Evolutionary conservation across 257 asterid genomes (phyloP), one percentile per base, ranked within the genome.

Genomic region (Leonotis leonurus): DNA sequence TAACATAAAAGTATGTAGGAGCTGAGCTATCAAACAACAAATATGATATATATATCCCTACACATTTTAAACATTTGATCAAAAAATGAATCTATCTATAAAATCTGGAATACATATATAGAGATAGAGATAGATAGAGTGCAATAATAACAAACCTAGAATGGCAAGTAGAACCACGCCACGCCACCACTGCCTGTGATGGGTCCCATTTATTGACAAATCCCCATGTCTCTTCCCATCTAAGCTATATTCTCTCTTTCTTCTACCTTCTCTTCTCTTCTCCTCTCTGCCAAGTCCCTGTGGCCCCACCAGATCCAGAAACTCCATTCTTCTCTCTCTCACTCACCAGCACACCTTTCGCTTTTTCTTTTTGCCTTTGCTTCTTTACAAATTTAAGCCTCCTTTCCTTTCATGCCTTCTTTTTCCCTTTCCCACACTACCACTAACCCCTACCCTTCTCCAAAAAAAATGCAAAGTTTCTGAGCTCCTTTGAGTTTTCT

Each of bases 261-360:
- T 71, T 60, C 58, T 66, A n/a, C n/a, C n/a, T n/a, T n/a, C n/a
- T n/a, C n/a, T n/a, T n/a, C n/a, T n/a, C n/a, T n/a, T n/a, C n/a
- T n/a, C n/a, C n/a, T n/a, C 74, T 67, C 51, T 71, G 80, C 67
- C 58, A 73, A 70, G 70, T 29, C 79, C 70, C 56, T 36, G 75
- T 77, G 89, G 79, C 40, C 90, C 90, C 90, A 72, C 46, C 80
- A 72, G 90, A 87, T 85, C 88, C 88, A 74, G 57, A 80, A 84
- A 70, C 88, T 81, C 75, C 90, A 75, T 53, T 60, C 65, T 50
- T 70, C 73, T 8, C 39, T 33, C 33, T 27, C 33, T 71, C 62
- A 68, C 72, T 74, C 65, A 29, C 67, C 62, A 61, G 50, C 77
- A 29, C 30, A 27, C 43, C 64, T 22, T 63, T 32, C 60, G 41